Evolutionary conservation across 805 yeast genomes (phyloP), one percentile per base, ranked within the genome.

Genomic region (Wickerhamiella parazyma): DNA sequence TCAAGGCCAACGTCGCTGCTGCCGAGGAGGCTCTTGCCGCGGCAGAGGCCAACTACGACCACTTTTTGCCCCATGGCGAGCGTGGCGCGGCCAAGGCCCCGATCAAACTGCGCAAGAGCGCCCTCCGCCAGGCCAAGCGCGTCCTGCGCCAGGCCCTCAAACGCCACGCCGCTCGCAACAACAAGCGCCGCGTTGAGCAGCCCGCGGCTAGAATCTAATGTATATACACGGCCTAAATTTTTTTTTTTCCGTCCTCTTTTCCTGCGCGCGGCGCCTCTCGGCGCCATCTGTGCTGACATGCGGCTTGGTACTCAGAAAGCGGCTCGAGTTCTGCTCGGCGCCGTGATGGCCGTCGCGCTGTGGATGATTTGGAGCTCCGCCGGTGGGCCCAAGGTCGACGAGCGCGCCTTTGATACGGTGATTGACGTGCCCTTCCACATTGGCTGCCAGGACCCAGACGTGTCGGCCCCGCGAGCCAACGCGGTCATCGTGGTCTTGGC

Each of bases 401-500:
- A 3, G 26, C 22, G 29, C n/a, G 26, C 19, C 21, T 43, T 31
- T 17, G 43, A 40, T 31, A 36, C 43, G 31, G 14, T 8, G 6
- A 33, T 38, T n/a, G 50, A 48, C 33, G 37, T 22, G 24, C 50
- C 50, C 6, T 48, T 45, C 33, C 14, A 28, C n/a, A 36, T 40
- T 2, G 50, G 49, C 8, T 48, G 50, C 37, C 35, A 19, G 14
- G 48, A 40, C 4, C 49, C 48, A 22, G 45, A 48, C 20, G 28
- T 33, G 6, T 20, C 12, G 7, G 45, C 31, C 14, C 68, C 72
- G 3, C 64, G 81, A 28, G 86, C 82, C 22, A 84, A 80, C 54
- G 97, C 96, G 0, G 80, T 89, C 1, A 70, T 89, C 51, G 84
- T 87, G 19, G 78, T 87, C 58, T 63, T 89, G 40, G 85, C 94